Evolutionary conservation across 2,329 filamentous ascomycete genomes (phyloP).

Genomic region (Achaetomium macrosporum): DNA sequence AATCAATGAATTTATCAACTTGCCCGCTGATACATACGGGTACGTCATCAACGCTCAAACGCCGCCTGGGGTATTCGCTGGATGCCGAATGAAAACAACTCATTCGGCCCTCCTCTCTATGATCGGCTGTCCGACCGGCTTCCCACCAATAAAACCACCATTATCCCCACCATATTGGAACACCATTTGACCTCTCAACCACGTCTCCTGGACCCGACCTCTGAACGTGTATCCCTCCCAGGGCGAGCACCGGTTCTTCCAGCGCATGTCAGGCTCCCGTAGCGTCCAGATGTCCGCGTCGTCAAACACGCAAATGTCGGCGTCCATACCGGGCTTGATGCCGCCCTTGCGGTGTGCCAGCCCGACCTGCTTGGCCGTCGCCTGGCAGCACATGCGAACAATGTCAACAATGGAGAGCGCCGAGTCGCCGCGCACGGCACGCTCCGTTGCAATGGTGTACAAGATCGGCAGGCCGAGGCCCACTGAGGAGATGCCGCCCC

Average conservation of each 20-base stretch:
- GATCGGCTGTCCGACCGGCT: constrained; percentile 51
- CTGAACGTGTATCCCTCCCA: constrained; percentile 77
- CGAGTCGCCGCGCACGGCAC: constrained; percentile 42
- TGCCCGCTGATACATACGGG: too few species aligned
- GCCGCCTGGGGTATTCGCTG: too few species aligned
- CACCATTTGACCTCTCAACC: constrained; percentile 71
- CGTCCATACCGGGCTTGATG: constrained; percentile 74
- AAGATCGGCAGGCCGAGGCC: constrained; percentile 89
- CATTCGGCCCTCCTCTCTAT: constrained; percentile 50
- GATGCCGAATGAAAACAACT: constrained; percentile 5
- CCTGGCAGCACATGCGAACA: constrained; percentile 76
- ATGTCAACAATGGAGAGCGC: constrained; percentile 64
- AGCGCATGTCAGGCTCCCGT: constrained; percentile 74
- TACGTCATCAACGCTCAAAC: too few species aligned
- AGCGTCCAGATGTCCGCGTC: constrained; percentile 74
- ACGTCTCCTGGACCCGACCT: constrained; percentile 79
- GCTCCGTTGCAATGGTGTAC: constrained; percentile 66
- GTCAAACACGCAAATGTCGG: constrained; percentile 88
- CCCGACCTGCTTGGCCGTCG: constrained; percentile 84
- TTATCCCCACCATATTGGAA: constrained; percentile 57
- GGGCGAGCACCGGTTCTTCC: constrained; percentile 86
- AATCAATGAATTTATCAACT: too few species aligned
- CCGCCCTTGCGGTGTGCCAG: constrained; percentile 77
- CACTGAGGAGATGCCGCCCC: constrained; percentile 93
- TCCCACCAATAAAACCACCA: constrained; percentile 44